Conservation (phyloP, 208 protist species). For the Leptomonas pyrrhocoris region DNA sequence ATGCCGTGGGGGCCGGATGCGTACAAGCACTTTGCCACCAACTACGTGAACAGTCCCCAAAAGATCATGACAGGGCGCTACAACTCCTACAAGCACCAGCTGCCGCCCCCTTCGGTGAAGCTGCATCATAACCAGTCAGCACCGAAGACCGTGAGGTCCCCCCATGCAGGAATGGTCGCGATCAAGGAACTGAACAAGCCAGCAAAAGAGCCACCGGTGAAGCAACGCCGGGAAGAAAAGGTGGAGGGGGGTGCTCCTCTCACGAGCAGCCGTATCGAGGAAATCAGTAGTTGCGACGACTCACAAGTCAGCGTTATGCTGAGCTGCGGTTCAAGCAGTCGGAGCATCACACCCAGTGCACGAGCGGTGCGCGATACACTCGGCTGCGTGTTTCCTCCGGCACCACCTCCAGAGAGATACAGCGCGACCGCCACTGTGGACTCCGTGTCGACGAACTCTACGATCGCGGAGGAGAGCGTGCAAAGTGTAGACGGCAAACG, state of each 20-base stretch:
- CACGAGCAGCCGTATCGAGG: neutral
- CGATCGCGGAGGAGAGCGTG: neutral
- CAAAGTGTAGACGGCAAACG: neutral
- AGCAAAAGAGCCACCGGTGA: neutral
- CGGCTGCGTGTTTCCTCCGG: neutral
- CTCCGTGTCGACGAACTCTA: too few relatives aligned
- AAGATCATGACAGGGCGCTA: slow-evolving; percentile 50
- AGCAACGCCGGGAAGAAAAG: neutral
- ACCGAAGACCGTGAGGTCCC: neutral
- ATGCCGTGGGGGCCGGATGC: slow-evolving; percentile 73
- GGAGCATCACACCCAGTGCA: neutral
- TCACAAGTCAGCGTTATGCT: slow-evolving; percentile 16
- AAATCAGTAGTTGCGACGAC: slow-evolving; percentile 8
- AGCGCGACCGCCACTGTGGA: neutral
- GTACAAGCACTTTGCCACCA: slow-evolving; percentile 69
- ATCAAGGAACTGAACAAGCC: neutral
- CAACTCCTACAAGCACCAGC: slow-evolving; percentile 9
- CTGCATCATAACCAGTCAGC: neutral
- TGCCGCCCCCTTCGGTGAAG: neutral
- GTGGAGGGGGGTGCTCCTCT: neutral
- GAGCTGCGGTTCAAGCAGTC: slow-evolving; percentile 4
- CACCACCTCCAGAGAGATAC: neutral
- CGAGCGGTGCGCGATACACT: neutral
- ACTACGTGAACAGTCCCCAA: slow-evolving; percentile 78
- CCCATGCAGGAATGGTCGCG: neutral